Evolutionary conservation across 2,329 filamentous ascomycete species (phyloP).

Genomic region (Chrysosporium keratinophilum): DNA sequence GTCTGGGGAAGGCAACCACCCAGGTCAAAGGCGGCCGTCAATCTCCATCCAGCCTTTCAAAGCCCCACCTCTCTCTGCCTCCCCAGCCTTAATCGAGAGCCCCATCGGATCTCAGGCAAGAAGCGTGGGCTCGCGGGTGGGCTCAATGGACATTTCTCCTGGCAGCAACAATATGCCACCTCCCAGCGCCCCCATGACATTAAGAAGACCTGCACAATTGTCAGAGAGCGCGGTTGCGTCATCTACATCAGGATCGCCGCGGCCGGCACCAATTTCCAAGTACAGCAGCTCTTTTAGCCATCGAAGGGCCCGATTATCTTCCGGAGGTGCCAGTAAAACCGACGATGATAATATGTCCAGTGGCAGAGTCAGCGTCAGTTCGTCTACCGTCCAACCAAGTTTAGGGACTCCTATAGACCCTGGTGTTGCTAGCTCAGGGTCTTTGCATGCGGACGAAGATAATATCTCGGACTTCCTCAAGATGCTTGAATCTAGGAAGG

Average conservation of each 20-base stretch:
- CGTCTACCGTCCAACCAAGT: constrained; percentile 52
- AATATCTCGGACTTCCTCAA: constrained; percentile 92
- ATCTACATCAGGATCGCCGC: constrained; percentile 65
- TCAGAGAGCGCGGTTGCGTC: constrained; percentile 54
- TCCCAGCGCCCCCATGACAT: constrained; percentile 27
- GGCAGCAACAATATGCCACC: constrained; percentile 34
- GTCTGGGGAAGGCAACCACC: constrained; percentile 41
- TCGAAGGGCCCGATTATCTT: constrained; percentile 65
- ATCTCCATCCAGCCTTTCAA: constrained; percentile 95
- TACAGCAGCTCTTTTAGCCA: constrained; percentile 95
- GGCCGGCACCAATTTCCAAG: constrained; percentile 63
- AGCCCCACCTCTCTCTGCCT: constrained; percentile 84
- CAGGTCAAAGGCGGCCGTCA: constrained; percentile 59
- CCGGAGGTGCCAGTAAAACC: constrained; percentile 54
- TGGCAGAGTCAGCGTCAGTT: constrained; percentile 42
- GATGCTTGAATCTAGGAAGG: constrained; percentile 75
- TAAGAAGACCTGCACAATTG: constrained; percentile 24
- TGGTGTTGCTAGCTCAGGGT: constrained; percentile 53
- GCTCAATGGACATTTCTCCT: constrained; percentile 28
- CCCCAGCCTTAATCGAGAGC: constrained; percentile 51
- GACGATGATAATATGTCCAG: constrained; percentile 51
- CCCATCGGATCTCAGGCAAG: constrained; percentile 44
- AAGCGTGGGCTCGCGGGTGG: constrained; percentile 36
- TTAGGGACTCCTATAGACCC: constrained; percentile 68
- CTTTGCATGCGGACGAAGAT: constrained; percentile 71